Evolutionary conservation across 768 basidiomycete species (phyloP), one percentile per base, ranked within the genome.

Genomic region (Phlegmacium glaucopus): DNA sequence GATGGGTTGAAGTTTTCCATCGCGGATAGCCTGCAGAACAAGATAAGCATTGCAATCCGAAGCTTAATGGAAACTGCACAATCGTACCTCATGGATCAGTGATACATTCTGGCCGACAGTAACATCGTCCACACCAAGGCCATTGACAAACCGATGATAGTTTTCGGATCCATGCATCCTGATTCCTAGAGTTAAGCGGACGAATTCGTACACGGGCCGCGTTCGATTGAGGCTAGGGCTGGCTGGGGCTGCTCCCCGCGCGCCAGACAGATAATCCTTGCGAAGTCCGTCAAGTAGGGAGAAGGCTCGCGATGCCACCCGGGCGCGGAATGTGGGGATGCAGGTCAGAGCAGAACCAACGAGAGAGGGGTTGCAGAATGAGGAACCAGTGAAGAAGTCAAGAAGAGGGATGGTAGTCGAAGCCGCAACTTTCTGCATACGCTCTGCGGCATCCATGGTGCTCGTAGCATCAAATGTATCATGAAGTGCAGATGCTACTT

Each of bases 91-190:
- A 48, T 90, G 83, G 44, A 94, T 90, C 34, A 81, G 66, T 2
- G 85, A 78, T 7, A 92, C 75, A 53, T 82, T 80, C 59, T 84
- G 76, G 4, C 91, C 91, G 39, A 85, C 63, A 9, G 85, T 86
- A 30, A 70, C 73, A 39, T 89, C 84, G 42, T 84, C 82, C 9
- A 80, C 74, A 9, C 81, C 83, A 25, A 84, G 73, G 7, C 88
- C 86, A 44, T 77, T 77, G 51, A 69, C 77, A 54, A 81, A 85
- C 7, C 68, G 65, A 35, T 71, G 68, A 50, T 82, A 71, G 59
- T 93, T 93, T 55, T 89, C 87, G 7, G 75, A 71, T 12, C 90
- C 90, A 52, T 90, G 82, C 87, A 90, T 92, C 54, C 71, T 71
- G 50, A 92, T 79, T n/a, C 87, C 87, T 25, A 93, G 69, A 7